Conservation (phyloP, 306 rosid species). For the Inga leiocalycina region DNA sequence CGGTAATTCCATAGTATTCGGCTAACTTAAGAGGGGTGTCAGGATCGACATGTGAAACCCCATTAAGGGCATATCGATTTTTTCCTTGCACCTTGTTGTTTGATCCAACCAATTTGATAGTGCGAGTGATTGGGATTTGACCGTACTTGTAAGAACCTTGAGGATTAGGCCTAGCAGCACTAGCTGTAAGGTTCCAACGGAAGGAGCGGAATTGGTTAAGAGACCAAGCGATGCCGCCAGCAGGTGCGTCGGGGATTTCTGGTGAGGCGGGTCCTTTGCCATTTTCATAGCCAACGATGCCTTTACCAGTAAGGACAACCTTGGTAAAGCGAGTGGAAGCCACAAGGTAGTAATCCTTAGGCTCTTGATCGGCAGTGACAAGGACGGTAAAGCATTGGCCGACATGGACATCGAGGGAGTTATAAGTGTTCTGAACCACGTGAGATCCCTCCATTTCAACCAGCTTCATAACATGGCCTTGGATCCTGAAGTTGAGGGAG, state of each 20-base stretch:
- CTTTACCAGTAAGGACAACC: background rate
- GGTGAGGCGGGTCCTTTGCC: background rate
- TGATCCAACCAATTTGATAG: background rate
- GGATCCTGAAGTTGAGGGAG: background rate
- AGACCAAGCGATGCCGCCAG: background rate
- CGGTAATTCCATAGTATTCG: background rate
- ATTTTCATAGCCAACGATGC: background rate
- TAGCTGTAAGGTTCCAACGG: background rate
- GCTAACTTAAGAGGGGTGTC: background rate
- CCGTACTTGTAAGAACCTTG: slow-evolving; percentile 6
- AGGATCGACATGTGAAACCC: background rate
- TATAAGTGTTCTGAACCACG: background rate
- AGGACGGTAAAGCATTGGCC: background rate
- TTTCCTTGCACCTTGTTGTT: background rate
- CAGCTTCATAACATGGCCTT: background rate
- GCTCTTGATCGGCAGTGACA: background rate
- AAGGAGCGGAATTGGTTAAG: background rate
- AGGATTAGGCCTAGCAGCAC: slow-evolving; percentile 7
- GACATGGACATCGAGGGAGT: background rate
- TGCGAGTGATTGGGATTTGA: background rate
- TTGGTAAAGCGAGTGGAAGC: background rate
- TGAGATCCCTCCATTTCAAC: background rate
- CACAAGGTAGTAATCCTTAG: background rate
- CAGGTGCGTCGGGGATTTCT: background rate
- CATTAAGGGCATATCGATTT: background rate